Evolutionary conservation across 345 rosid genomes (phyloP).

Genomic region (Conringia planisiliqua): DNA sequence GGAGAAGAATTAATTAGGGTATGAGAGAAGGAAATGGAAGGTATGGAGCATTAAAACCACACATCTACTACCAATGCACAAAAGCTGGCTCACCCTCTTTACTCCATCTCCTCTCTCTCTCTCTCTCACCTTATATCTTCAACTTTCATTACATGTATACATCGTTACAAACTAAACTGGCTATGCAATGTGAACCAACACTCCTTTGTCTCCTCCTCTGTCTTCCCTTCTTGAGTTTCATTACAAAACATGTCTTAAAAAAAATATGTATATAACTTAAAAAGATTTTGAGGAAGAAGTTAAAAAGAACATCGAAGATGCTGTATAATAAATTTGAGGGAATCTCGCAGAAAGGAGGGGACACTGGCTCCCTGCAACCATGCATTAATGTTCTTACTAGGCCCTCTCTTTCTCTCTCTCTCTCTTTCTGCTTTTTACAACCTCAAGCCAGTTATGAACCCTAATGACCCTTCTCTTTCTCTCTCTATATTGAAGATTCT

Average conservation of each 20-base stretch:
- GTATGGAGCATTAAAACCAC: slow-evolving; percentile 68
- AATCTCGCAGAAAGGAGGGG: slow-evolving; percentile 36
- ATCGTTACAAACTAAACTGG: slow-evolving; percentile 28
- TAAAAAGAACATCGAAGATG: slow-evolving; percentile 28
- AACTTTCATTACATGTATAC: neutral
- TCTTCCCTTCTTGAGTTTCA: slow-evolving; percentile 12
- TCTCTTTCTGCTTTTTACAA: slow-evolving; percentile 20
- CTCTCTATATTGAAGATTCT: slow-evolving; percentile 8
- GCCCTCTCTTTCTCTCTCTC: slow-evolving; percentile 6
- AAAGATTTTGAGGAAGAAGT: slow-evolving; percentile 13
- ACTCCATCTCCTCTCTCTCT: slow-evolving; percentile 20
- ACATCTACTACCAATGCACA: slow-evolving; percentile 70
- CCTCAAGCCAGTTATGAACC: slow-evolving; percentile 28
- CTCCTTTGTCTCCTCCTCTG: slow-evolving; percentile 22
- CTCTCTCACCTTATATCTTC: neutral
- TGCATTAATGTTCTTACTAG: slow-evolving; percentile 23
- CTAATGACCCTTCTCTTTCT: neutral
- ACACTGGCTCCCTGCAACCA: slow-evolving; percentile 34
- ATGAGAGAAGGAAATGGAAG: slow-evolving; percentile 32
- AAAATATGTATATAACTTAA: neutral
- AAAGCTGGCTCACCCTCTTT: slow-evolving; percentile 66
- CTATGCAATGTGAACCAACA: slow-evolving; percentile 31
- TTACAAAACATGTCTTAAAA: neutral
- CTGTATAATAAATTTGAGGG: slow-evolving; percentile 33
- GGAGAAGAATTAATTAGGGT: slow-evolving; percentile 39